Base-by-base conservation (phyloP, 331 rosid genomes). In the Pyrus hybrid region DNA sequence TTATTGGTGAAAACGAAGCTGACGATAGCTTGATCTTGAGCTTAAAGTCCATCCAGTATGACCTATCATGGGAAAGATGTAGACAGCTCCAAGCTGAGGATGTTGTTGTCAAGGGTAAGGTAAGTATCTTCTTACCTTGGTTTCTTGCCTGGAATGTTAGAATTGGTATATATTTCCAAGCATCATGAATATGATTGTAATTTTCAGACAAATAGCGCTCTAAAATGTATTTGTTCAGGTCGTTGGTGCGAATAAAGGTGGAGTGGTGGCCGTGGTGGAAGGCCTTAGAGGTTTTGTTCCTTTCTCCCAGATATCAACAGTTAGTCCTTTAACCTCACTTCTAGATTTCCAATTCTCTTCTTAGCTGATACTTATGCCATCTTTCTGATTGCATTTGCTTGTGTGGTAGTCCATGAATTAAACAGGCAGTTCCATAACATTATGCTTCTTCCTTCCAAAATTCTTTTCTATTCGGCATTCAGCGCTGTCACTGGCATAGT, bases 281-380 rank as follows among this genome's bases (percentile, higher is more conserved):
- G 97, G 96, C 68, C 90, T 90, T 37, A 86, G 86, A 81, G 97
- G 97, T 28, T 92, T 92, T 82, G 93, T 92, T 83, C 97, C 97
- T 63, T 88, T 90, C 88, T 92, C 96, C 8, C 97, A 88, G 77
- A 80, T 92, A 81, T 88, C 96, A 64, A 51, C 92, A 79, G 96
- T 92, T 68, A 84, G 92, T 79, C 70, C 77, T 72, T 69, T 13
- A 57, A 76, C 76, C 76, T 72, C 74, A 54, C 68, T 54, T 64
- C 66, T 25, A 6, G 21, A 41, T 30, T 77, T 68, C 14, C 26
- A 51, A 33, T 37, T 70, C 70, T 79, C 62, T 76, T 43, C 2
- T 77, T 21, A 72, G 61, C 49, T 64, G 21, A 30, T 11, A 18
- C 25, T 18, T 56, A 56, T 5, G 8, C 12, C n/a, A 12, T 28